Base-by-base conservation (phyloP, 2,329 filamentous ascomycete species). In the Cladosporium cucumerinum region DNA sequence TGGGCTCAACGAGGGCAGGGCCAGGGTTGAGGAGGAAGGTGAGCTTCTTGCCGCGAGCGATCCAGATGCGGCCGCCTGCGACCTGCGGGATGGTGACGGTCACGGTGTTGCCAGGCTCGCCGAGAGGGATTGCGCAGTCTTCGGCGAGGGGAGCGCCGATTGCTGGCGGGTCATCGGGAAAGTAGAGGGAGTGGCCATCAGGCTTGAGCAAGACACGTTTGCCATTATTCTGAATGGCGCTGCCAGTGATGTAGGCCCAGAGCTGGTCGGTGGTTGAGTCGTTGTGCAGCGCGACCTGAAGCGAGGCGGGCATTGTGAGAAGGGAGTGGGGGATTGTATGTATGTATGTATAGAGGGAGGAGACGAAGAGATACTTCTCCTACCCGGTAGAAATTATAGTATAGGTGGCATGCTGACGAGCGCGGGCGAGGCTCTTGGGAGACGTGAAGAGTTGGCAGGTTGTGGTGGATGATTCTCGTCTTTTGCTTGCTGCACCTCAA, bases 1-100 rank as follows among this genome's bases (percentile, higher is more conserved):
- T 71, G 8, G 75, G 75, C 65, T 77, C 75, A 28, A 77, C 75
- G 10, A 77, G 68, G 18, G 75, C 75, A 30, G 75, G 73, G 18
- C 61, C 61, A 1, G 76, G 76, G 43, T 78, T 78, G 36, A 77
- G 69, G 10, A 77, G 66, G 65, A 78, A 78, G 18, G 72, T 76
- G 52, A 78, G 72, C 26, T 73, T 71, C 60, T 62, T 60, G 57
- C 72, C 74, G 57, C 74, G 70, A 0, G 70, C 70, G 61, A 77
- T 74, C 75, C 75, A 78, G 57, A 78, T 75, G n/a, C 76, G 68
- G 11, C 75, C 76, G 34, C 75, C 76, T n/a, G 75, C 76, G 46
- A 78, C 74, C 55, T 77, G 72, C 8, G 72, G 73, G 14, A 77
- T 73, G n/a, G 71, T 75, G 46, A 77, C 71, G 0, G 67, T 72